Conservation (phyloP, 2,329 filamentous ascomycete genomes). For the Pseudogymnoascus sp. region DNA sequence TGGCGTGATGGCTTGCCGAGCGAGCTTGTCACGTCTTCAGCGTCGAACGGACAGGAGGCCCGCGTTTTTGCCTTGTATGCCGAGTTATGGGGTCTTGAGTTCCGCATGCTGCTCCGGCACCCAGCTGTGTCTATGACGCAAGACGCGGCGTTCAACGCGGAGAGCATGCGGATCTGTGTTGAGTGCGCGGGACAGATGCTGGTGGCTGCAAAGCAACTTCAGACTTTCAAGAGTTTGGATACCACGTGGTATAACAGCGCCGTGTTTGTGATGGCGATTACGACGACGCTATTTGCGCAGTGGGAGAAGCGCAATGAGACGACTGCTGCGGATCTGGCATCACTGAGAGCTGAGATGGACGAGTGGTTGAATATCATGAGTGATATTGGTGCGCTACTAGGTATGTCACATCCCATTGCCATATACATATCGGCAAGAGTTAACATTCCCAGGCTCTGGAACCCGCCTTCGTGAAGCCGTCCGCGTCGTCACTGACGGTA, state of each 20-base stretch:
- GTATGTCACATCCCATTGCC: slow-evolving; percentile 37
- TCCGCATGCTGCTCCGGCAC: slow-evolving; percentile 53
- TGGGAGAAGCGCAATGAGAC: slow-evolving; percentile 59
- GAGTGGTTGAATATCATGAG: slow-evolving; percentile 61
- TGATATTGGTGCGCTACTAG: slow-evolving; percentile 59
- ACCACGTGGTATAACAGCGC: slow-evolving; percentile 72
- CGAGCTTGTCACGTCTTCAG: slow-evolving; percentile 45
- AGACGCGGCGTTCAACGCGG: slow-evolving; percentile 49
- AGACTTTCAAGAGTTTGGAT: slow-evolving; percentile 61
- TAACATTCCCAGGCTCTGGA: slow-evolving; percentile 35
- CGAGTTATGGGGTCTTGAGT: slow-evolving; percentile 48
- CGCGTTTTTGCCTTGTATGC: slow-evolving; percentile 48
- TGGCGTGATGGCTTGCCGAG: slow-evolving; percentile 60
- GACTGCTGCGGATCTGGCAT: slow-evolving; percentile 49
- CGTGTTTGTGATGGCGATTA: slow-evolving; percentile 65
- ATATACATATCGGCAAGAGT: background rate
- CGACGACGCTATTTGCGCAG: slow-evolving; percentile 62
- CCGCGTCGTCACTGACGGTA: slow-evolving; percentile 41
- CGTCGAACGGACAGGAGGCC: slow-evolving; percentile 33
- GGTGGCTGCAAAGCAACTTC: slow-evolving; percentile 49
- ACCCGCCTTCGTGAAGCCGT: slow-evolving; percentile 41
- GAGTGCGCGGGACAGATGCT: slow-evolving; percentile 59
- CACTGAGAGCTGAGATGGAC: slow-evolving; percentile 61
- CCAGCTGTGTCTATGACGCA: slow-evolving; percentile 52
- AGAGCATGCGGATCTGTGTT: slow-evolving; percentile 60